phyloP scores from a whole-genome alignment of 768 basidiomycete genomes.

The Obba rivulosa region DNA sequence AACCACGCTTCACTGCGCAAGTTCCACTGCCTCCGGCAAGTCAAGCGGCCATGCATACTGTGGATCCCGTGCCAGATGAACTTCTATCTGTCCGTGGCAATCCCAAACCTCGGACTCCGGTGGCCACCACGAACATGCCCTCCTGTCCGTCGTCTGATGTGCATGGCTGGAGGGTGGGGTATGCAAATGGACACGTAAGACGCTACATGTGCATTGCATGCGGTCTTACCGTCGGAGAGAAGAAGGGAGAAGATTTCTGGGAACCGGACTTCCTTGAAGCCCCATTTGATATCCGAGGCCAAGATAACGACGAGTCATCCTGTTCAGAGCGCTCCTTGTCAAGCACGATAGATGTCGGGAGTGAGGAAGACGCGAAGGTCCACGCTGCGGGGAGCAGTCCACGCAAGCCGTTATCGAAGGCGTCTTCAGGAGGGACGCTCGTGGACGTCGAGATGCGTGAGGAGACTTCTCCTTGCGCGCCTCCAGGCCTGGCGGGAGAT shows the following conservation, averaged over 20 bases:
- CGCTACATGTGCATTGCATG: conserved; percentile 8
- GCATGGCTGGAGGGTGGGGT: conserved; percentile 4
- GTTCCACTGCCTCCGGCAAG: background rate
- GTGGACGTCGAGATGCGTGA: background rate
- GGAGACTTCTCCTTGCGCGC: background rate
- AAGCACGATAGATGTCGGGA: background rate
- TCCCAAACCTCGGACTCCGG: conserved; percentile 7
- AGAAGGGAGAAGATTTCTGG: conserved; percentile 10
- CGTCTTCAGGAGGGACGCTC: background rate
- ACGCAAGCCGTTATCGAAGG: background rate
- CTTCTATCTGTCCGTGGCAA: conserved; percentile 1
- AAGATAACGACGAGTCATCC: background rate
- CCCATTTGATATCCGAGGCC: background rate
- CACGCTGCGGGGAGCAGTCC: background rate
- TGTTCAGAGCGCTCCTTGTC: no score
- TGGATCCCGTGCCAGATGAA: background rate
- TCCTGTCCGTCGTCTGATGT: background rate
- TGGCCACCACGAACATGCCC: background rate
- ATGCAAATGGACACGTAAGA: conserved; percentile 3
- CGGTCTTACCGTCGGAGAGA: conserved; percentile 4
- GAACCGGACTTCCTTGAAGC: background rate
- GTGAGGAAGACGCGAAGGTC: background rate
- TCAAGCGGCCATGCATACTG: background rate
- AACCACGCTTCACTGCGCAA: background rate
- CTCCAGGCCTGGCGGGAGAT: background rate